These are phyloP conservation scores for Pseudonitzschia multistriata DNA, from an alignment of 108 stramenopile genomes.

Conservation along the genomic window DNA sequence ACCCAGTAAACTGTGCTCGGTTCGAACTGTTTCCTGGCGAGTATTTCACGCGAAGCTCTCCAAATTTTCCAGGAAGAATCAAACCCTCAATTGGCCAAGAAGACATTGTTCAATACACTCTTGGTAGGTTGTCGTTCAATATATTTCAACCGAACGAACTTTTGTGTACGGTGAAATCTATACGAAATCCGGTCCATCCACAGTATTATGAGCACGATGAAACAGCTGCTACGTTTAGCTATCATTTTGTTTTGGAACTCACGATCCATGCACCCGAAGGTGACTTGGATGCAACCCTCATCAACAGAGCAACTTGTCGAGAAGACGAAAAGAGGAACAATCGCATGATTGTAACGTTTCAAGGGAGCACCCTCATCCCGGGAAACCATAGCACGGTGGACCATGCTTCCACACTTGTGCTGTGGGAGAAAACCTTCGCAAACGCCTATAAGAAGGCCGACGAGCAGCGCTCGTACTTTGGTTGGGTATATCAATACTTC, in stretches of 20 bases:
- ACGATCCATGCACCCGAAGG: conserved; percentile 36
- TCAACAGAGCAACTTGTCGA: conserved; percentile 35
- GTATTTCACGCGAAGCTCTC: conserved; percentile 26
- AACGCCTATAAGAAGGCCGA: conserved; percentile 31
- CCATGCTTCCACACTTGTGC: conserved; percentile 16
- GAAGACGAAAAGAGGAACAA: conserved; percentile 20
- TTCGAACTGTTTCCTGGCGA: conserved; percentile 21
- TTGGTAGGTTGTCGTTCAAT: conserved; percentile 55
- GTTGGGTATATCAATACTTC: conserved; percentile 28
- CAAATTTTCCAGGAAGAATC: conserved; percentile 48
- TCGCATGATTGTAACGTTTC: conserved; percentile 42
- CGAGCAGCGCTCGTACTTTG: conserved; percentile 32
- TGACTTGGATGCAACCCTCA: conserved; percentile 34
- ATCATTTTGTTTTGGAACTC: conserved; percentile 29
- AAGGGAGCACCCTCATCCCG: conserved; percentile 36
- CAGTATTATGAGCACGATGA: conserved; percentile 1
- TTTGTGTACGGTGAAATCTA: conserved; percentile 39
- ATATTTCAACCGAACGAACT: conserved; percentile 51
- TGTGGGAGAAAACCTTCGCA: conserved; percentile 43
- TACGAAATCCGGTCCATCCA: conserved; percentile 32
- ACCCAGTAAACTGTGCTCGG: conserved; percentile 3
- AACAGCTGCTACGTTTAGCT: conserved; percentile 26
- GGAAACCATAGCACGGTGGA: conserved; percentile 1
- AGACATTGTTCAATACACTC: conserved; percentile 39
- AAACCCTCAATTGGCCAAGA: conserved; percentile 19